Conservation (phyloP, 2,329 filamentous ascomycete genomes). For the Alternaria infectoria region DNA sequence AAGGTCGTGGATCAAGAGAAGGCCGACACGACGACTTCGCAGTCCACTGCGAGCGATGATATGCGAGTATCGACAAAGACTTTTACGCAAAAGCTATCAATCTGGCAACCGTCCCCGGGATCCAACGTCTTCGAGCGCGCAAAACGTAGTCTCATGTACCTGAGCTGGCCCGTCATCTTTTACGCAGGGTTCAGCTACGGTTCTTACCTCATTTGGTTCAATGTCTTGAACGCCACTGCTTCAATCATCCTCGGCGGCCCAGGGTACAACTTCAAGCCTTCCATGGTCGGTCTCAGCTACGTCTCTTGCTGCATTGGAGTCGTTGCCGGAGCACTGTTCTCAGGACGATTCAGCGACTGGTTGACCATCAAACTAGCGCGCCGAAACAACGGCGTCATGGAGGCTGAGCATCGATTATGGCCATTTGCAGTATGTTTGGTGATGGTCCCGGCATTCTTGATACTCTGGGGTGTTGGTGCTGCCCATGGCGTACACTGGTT, state of each 20-base stretch:
- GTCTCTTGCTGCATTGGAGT: slow-evolving; percentile 31
- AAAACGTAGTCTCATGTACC: slow-evolving; percentile 31
- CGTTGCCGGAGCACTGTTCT: slow-evolving; percentile 22
- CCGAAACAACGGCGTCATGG: slow-evolving; percentile 48
- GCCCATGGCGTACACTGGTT: slow-evolving; percentile 58
- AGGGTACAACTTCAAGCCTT: slow-evolving; percentile 30
- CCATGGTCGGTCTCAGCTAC: slow-evolving; percentile 31
- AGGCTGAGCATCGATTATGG: slow-evolving; percentile 52
- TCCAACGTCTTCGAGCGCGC: slow-evolving; percentile 26
- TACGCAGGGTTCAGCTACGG: slow-evolving; percentile 36
- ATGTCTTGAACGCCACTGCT: slow-evolving; percentile 36
- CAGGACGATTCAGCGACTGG: slow-evolving; percentile 31
- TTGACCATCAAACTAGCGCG: slow-evolving; percentile 42
- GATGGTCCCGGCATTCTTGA: slow-evolving; percentile 53
- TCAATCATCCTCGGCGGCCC: slow-evolving; percentile 31
- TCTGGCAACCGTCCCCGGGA: slow-evolving; percentile 29
- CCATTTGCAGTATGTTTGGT: slow-evolving; percentile 49
- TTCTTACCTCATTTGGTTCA: slow-evolving; percentile 37
- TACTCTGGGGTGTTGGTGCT: slow-evolving; percentile 61
- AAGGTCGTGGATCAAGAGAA: slow-evolving; percentile 22
- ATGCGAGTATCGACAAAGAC: slow-evolving; percentile 16
- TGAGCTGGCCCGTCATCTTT: slow-evolving; percentile 46
- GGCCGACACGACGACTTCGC: slow-evolving; percentile 27
- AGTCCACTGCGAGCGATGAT: slow-evolving; percentile 18
- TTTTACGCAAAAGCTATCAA: slow-evolving; percentile 25